Evolutionary conservation across 1,139 yeast genomes (phyloP).

Genomic region (Yamadazyma songkhlaensis): DNA sequence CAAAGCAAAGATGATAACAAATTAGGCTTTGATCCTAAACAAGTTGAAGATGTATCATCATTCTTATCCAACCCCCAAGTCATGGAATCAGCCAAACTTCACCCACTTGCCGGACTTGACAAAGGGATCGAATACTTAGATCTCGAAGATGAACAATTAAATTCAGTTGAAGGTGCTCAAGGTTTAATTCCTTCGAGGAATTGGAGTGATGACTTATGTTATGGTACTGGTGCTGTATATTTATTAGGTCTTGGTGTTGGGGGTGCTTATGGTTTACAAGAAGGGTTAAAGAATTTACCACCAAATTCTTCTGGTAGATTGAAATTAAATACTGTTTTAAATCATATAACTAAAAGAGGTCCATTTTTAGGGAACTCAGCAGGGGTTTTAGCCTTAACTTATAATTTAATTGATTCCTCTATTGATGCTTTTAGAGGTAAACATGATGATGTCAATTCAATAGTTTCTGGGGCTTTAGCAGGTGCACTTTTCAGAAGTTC

Average conservation of each 20-base stretch:
- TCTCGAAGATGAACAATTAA: constrained; percentile 74
- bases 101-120: constrained; percentile 92
- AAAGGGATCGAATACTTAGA: constrained; percentile 88
- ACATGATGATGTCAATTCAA: constrained; percentile 82
- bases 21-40: constrained; percentile 67
- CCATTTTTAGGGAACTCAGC: constrained; percentile 94
- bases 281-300: constrained; percentile 78
- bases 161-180: constrained; percentile 77
- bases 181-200: constrained; percentile 93
- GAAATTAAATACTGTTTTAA: constrained; percentile 82
- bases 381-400: constrained; percentile 87
- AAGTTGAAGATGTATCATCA: constrained; percentile 61
- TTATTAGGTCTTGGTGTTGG: constrained; percentile 76
- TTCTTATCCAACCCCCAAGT: constrained; percentile 60
- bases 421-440: constrained; percentile 80
- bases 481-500: constrained; percentile 91
- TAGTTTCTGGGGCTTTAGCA: constrained; percentile 86
- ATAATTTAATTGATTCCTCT: constrained; percentile 78
- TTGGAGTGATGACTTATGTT: constrained; percentile 96
- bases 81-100: constrained; percentile 72
- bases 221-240: constrained; percentile 96
- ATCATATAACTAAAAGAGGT: constrained; percentile 92
- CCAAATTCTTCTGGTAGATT: constrained; percentile 70
- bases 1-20: constrained; percentile 38
- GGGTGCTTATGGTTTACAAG: constrained; percentile 84